Evolutionary conservation across 73 alveolate genomes (phyloP), one percentile per base, ranked within the genome.

Genomic region (Durusdinium trenchii): DNA sequence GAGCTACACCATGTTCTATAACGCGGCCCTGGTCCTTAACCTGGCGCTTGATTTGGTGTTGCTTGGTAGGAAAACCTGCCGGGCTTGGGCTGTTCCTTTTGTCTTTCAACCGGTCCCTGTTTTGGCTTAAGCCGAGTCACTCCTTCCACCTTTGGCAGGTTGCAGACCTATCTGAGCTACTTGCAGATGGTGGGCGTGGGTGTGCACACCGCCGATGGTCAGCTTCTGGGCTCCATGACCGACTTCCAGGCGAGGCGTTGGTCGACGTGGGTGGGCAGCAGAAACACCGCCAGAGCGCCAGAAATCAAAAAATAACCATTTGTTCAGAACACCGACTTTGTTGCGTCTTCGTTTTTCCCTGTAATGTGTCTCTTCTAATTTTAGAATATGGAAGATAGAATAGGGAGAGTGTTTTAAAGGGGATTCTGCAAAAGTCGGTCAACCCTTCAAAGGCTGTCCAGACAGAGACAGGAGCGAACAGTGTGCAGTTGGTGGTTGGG

Each of bases 171-270:
- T 42, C 75, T 84, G 43, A 84, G 75, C 76, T 84, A 52, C 78
- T 36, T 84, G 75, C 76, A 84, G 75, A 84, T 84, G 78, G 75
- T 84, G 2, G 79, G 78, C 32, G 79, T 84, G 42, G 94, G 94
- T 3, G 95, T 87, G 28, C 95, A 87, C 84, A 87, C 95, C 3
- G 95, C 95, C 9, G 95, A 87, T 20, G 95, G 95, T 3, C 95
- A 87, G 50, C 84, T 87, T 26, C 73, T 87, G 95, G 95, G 95
- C 20, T 42, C 95, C 40, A 87, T 87, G 95, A 87, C 95, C 69
- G 73, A 87, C 84, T 61, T 87, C 57, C 95, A 87, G 95, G 95
- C 47, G 40, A n/a, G 57, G 9, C n/a, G n/a, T n/a, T n/a, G n/a
- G n/a, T n/a, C n/a, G n/a, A n/a, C n/a, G n/a, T n/a, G n/a, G n/a